Conservation (phyloP, 2,329 filamentous ascomycete species). For the Fusarium floridanum region DNA sequence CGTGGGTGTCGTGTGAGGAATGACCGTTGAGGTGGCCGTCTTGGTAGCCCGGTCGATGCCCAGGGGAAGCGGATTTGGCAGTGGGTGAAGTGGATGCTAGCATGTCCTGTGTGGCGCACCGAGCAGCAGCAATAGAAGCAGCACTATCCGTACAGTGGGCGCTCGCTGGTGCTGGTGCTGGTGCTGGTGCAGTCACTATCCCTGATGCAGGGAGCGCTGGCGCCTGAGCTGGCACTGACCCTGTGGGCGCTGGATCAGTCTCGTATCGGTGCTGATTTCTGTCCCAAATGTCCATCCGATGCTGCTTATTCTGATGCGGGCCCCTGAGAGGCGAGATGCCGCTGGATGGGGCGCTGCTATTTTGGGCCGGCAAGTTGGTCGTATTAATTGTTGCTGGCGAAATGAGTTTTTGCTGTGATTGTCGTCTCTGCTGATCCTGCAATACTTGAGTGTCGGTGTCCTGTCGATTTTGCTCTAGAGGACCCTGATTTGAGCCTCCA, state of each 20-base stretch:
- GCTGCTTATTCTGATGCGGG: conserved; percentile 32
- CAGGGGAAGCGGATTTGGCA: conserved; percentile 41
- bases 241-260: conserved; percentile 37
- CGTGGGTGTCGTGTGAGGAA: conserved; percentile 35
- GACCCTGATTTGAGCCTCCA: conserved; percentile 9
- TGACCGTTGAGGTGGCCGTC: conserved; percentile 34
- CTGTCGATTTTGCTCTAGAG: conserved; percentile 2
- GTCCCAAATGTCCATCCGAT: conserved; percentile 20
- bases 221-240: conserved; percentile 22
- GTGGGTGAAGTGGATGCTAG: conserved; percentile 32
- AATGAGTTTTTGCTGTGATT: conserved; percentile 33
- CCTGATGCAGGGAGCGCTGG: conserved; percentile 30
- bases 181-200: conserved; percentile 35
- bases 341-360: conserved; percentile 43
- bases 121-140: conserved; percentile 14
- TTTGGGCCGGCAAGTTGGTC: conserved; percentile 40
- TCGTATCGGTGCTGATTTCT: conserved; percentile 40
- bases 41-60: conserved; percentile 29
- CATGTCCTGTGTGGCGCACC: conserved; percentile 38
- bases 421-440: not conserved
- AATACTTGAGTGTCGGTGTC: not conserved
- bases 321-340: conserved; percentile 41
- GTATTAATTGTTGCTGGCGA: conserved; percentile 37
- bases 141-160: conserved; percentile 37
- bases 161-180: conserved; percentile 32